Evolutionary conservation across 2,329 filamentous ascomycete genomes (phyloP), one percentile per base, ranked within the genome.

Genomic region (Colletotrichum sp.): DNA sequence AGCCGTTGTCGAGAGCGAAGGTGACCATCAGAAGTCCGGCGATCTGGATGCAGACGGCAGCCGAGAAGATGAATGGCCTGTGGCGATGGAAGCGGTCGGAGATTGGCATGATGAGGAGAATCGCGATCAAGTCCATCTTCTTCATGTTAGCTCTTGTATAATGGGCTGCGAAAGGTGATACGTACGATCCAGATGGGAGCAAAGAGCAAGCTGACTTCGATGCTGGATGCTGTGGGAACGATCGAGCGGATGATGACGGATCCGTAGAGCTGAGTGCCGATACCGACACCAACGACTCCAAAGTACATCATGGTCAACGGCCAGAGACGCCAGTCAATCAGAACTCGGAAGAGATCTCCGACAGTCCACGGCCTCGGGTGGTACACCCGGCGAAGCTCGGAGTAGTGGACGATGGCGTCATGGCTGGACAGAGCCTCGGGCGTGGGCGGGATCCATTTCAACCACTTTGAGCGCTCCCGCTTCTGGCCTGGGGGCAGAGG

Each of bases 251-350:
- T 97, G 80, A 98, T 98, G 78, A 98, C 92, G 4, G 93, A 96
- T 36, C 94, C 95, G 82, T 98, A 98, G 63, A 94, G 91, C 85
- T 98, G 95, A 1, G 95, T 96, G 60, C 95, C 96, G 77, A 98
- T 98, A 11, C 96, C 96, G 5, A 98, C 96, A 27, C 96, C 96
- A 2, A 98, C 96, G 5, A 98, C 96, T 25, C 96, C 96, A 85
- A 98, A 98, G 85, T 98, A 98, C 96, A 98, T 98, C 69, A 98
- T 82, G 2, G 93, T 90, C 78, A 98, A 85, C 2, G 96, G 96
- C 94, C 95, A 98, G 22, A 98, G 88, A 4, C 95, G 91, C 96
- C 95, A 98, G 84, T 98, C 96, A 44, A 94, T 88, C 34, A 98
- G 86, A 2, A 98, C 94, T 28, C 87, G 86, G 28, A 87, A 86